Evolutionary conservation across 495 filamentous ascomycete genomes (phyloP), one percentile per base, ranked within the genome.

Genomic region (Hypoxylon cercidicola): DNA sequence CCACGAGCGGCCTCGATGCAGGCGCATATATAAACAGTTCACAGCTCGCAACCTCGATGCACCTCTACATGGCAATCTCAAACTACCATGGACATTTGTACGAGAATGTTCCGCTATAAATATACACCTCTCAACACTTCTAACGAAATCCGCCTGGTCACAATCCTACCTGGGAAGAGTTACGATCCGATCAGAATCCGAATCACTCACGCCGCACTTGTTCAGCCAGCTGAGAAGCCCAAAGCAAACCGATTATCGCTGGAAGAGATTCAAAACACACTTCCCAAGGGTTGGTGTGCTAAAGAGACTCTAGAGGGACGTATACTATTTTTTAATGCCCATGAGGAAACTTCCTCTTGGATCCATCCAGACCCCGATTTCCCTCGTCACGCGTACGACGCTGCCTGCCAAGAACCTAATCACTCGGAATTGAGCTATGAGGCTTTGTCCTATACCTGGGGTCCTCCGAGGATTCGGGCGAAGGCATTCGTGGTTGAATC

Each of bases 381-480:
- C 19, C 39, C 47, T 3, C 47, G 48, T 1, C 20, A 39, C 1
- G 16, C 18, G 7, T 65, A 59, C 16, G 47, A 59, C 41, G 23
- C 46, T 40, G 2, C 13, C 52, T 2, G 12, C 18, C 11, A 6
- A 10, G 44, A 52, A 21, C 0, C 11, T 1, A 30, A 5, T 8
- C 9, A 25, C 5, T 9, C 55, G 19, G n/a, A 32, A 2, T n/a
- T 47, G 0, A 18, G 25, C 18, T 65, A 53, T 11, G 55, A 65
- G 48, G 62, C 62, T 12, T 41, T 65, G 37, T 65, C 62, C 20
- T 65, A 65, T 19, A 35, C 41, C 4, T 65, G 62, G 55, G 62
- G 62, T 1, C 28, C 62, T 4, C 32, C 28, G 12, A 23, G 18
- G 21, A 19, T 7, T 23, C 50, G 9, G 32, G 5, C 5, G 21